Evolutionary conservation across 2,329 filamentous ascomycete genomes (phyloP).

Genomic region (Phaeosphaeriaceae sp.): DNA sequence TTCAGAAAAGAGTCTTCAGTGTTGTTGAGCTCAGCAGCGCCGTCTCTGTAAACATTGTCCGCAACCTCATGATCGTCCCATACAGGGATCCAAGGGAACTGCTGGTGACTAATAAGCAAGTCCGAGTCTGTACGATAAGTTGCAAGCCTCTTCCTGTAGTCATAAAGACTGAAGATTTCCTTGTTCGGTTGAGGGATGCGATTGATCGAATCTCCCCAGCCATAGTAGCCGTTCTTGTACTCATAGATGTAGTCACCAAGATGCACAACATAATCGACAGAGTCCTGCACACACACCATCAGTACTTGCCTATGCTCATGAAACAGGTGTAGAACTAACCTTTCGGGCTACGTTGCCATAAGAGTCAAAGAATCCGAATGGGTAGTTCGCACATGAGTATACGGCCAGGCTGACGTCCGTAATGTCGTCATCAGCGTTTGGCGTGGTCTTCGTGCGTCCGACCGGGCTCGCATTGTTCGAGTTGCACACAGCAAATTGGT

Average conservation of each 20-base stretch:
- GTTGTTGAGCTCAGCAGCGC: slow-evolving; percentile 50
- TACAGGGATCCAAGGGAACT: slow-evolving; percentile 50
- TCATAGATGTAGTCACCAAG: slow-evolving; percentile 56
- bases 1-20: slow-evolving; percentile 52
- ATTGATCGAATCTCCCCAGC: slow-evolving; percentile 42
- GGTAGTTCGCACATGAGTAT: slow-evolving; percentile 69
- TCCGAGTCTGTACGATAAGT: slow-evolving; percentile 52
- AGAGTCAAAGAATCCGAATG: slow-evolving; percentile 58
- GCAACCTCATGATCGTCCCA: slow-evolving; percentile 54
- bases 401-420: slow-evolving; percentile 68
- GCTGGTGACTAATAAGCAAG: slow-evolving; percentile 46
- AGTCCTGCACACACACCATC: slow-evolving; percentile 35
- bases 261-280: slow-evolving; percentile 51
- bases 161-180: slow-evolving; percentile 52
- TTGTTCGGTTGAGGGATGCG: slow-evolving; percentile 43
- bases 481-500: slow-evolving; percentile 73
- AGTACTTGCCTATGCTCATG: not conserved
- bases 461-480: slow-evolving; percentile 67
- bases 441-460: slow-evolving; percentile 74
- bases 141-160: slow-evolving; percentile 53
- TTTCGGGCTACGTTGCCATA: slow-evolving; percentile 52
- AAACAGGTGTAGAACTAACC: slow-evolving; percentile 5
- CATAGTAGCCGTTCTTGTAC: slow-evolving; percentile 47
- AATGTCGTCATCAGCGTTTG: slow-evolving; percentile 63
- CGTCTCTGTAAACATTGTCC: slow-evolving; percentile 53